Evolutionary conservation across 2,329 filamentous ascomycete genomes (phyloP), one percentile per base, ranked within the genome.

Genomic region (Mariannaea elegans): DNA sequence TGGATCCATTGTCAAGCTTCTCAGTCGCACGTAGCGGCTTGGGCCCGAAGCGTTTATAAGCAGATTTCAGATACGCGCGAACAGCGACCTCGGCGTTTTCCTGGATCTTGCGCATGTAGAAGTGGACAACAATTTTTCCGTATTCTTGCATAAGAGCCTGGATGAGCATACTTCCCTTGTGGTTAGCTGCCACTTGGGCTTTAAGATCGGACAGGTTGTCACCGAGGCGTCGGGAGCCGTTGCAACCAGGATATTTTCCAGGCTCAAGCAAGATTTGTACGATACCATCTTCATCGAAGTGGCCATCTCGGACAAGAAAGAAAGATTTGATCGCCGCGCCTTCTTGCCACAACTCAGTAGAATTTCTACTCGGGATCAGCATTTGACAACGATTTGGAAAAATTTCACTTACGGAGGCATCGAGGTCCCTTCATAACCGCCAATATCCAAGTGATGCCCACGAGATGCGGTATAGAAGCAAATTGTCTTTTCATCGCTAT

Each of bases 151-250:
- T 93, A 2, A 95, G 79, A 38, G 31, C n/a, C 0, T 84, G 82
- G 55, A 84, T 86, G 67, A 95, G 94, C n/a, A 93, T 54, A 80
- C 51, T 86, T 87, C 92, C 92, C 65, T 93, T 93, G 69, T 93
- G 90, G 71, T 95, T 95, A 4, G 92, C 91, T 0, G 92, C 92
- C 13, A 94, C 89, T 72, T 94, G 91, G 0, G 92, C 92, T 74
- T 94, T 93, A 29, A 96, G 81, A 72, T 96, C 92, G 47, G 93
- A 93, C 64, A 95, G 81, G 72, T 95, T 95, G 75, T 96, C 92
- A 18, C 86, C 87, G 1, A 95, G 80, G 70, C 90, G 93, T 38
- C 91, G 81, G 2, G 75, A 72, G 0, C 91, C 90, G 2, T 86
- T 87, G 32, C 66, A 69, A 8, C 68, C 62, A 3, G 60, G 59